phyloP scores from a whole-genome alignment of 306 rosid genomes.

The Arachis hypogaea region DNA sequence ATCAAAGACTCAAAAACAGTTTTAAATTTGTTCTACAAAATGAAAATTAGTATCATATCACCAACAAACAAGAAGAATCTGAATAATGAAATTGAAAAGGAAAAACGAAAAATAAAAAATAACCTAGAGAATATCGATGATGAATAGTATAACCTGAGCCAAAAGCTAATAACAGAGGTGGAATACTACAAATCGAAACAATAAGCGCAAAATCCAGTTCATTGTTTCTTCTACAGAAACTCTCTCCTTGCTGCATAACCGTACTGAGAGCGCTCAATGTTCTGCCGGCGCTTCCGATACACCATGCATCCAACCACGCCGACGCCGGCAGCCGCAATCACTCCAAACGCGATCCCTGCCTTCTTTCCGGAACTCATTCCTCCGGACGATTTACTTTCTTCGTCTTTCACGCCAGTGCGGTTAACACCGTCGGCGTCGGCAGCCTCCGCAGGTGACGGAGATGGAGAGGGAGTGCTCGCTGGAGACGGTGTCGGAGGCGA shows the following conservation, averaged over 20 bases:
- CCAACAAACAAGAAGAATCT: conserved; percentile 32
- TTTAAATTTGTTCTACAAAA: conserved; percentile 21
- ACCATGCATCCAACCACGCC: conserved; percentile 62
- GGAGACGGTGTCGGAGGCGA: conserved; percentile 50
- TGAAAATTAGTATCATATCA: conserved; percentile 11
- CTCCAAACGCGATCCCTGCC: conserved; percentile 80
- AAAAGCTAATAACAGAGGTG: conserved; percentile 1
- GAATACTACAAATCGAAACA: not conserved
- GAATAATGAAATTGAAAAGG: conserved; percentile 36
- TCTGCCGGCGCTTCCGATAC: conserved; percentile 78
- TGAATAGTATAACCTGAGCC: conserved; percentile 26
- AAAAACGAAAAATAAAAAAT: not conserved
- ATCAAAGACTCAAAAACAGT: not conserved
- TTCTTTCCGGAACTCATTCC: conserved; percentile 75
- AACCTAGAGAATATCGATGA: conserved; percentile 4
- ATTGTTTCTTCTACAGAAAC: conserved; percentile 53
- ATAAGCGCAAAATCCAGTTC: not conserved
- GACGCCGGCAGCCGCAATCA: conserved; percentile 47
- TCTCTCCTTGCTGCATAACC: conserved; percentile 73
- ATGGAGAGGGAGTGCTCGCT: conserved; percentile 26
- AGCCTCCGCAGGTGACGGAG: conserved; percentile 36
- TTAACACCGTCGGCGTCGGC: not conserved
- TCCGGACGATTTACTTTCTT: conserved; percentile 34
- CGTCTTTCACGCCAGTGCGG: not conserved
- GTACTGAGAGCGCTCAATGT: conserved; percentile 66